These are phyloP conservation scores for Colletotrichum sp. DNA, from an alignment of 2,329 filamentous ascomycete genomes.

Conservation along the genomic window DNA sequence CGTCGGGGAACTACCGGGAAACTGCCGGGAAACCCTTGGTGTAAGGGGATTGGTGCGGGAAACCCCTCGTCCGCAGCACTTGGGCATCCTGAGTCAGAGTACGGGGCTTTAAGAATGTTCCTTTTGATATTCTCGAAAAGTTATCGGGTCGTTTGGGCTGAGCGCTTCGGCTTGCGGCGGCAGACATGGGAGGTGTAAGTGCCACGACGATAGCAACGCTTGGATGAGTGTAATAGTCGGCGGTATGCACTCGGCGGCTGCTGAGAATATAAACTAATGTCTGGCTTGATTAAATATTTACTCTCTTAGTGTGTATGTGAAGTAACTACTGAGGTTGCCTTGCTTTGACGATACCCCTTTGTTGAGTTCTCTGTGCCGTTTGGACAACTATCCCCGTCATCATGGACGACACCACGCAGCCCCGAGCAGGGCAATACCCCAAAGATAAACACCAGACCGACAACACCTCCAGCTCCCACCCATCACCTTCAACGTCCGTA, in stretches of 20 bases:
- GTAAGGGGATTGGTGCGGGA: neutral
- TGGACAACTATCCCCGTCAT: neutral
- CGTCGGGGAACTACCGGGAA: neutral
- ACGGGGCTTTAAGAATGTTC: neutral
- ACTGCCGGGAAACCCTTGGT: accelerated
- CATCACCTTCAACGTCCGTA: neutral
- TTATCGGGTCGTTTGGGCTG: neutral
- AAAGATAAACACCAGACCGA: accelerated
- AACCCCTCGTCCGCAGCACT: neutral
- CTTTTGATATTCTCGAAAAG: neutral
- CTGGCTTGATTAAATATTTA: no score
- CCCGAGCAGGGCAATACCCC: neutral
- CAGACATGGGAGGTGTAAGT: neutral
- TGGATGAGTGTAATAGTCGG: no score
- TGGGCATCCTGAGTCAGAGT: neutral
- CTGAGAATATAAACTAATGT: neutral
- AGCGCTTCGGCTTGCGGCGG: neutral
- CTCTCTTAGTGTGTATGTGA: neutral
- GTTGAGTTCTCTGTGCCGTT: neutral
- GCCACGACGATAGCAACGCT: neutral
- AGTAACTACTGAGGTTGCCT: accelerated
- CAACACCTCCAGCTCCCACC: neutral
- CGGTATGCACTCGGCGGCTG: neutral
- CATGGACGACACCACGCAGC: neutral
- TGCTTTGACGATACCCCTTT: neutral